Conservation (phyloP, 352 stramenopile species). For the Pythium chondricola region DNA sequence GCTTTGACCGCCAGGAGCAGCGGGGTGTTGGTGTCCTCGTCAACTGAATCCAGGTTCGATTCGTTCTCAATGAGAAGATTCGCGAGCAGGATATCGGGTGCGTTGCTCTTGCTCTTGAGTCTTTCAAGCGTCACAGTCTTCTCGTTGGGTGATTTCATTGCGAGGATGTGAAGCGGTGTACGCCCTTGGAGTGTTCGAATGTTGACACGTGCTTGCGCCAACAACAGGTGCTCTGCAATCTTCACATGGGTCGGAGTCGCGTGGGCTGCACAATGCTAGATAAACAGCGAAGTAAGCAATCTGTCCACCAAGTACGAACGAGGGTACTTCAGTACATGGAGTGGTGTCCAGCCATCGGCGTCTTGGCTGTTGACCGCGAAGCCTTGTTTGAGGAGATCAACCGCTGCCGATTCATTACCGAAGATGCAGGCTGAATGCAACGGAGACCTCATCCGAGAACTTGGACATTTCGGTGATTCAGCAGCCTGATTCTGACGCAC, state of each 20-base stretch:
- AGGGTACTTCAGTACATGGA: constrained; percentile 55
- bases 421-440: constrained; percentile 48
- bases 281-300: no score
- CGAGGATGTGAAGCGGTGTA: constrained; percentile 43
- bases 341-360: constrained; percentile 46
- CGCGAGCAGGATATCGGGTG: constrained; percentile 19
- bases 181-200: constrained; percentile 39
- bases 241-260: constrained; percentile 22
- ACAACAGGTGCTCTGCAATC: constrained; percentile 33
- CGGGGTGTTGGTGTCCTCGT: constrained; percentile 30
- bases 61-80: constrained; percentile 21
- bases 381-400: constrained; percentile 35
- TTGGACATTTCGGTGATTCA: neutral
- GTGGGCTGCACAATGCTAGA: constrained; percentile 48
- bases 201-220: constrained; percentile 24
- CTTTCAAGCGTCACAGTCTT: no score
- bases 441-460: constrained; percentile 12
- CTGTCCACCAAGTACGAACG: no score
- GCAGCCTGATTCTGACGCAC: constrained; percentile 32
- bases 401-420: constrained; percentile 29
- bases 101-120: no score
- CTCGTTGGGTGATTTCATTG: constrained; percentile 10
- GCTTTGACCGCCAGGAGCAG: constrained; percentile 31
- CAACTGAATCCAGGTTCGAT: constrained; percentile 31
- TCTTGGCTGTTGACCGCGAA: constrained; percentile 32